Conservation (phyloP, 192 early-diverging fungal genomes). For the Polychytrium aggregatum region DNA sequence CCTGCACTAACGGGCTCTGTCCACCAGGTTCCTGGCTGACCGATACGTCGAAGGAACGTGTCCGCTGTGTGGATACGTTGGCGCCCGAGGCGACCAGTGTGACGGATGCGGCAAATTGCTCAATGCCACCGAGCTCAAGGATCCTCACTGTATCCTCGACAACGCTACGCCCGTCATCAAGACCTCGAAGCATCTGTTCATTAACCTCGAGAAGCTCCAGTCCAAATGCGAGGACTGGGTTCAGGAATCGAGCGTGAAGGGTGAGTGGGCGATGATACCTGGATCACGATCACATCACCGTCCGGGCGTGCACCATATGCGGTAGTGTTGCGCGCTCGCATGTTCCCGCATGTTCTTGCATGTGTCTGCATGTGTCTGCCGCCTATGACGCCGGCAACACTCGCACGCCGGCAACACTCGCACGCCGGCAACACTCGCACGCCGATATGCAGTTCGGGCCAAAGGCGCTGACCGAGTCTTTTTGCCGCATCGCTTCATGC, state of each 20-base stretch:
- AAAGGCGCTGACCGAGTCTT: too few relatives aligned
- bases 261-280: conserved; percentile 19
- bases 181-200: conserved; percentile 82
- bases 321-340: too few relatives aligned
- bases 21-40: conserved; percentile 80
- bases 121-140: conserved; percentile 83
- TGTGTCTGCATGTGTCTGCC: neutral
- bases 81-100: conserved; percentile 98
- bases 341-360: neutral
- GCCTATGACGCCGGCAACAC: too few relatives aligned
- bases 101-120: conserved; percentile 84
- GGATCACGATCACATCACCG: neutral
- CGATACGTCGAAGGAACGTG: conserved; percentile 96
- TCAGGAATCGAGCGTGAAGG: conserved; percentile 53
- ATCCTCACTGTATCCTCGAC: conserved; percentile 92
- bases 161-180: conserved; percentile 65
- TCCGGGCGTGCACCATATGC: neutral
- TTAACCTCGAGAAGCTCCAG: conserved; percentile 75
- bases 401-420: too few relatives aligned
- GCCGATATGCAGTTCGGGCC: too few relatives aligned
- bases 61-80: conserved; percentile 60
- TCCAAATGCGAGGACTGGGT: conserved; percentile 64
- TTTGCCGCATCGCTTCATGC: too few relatives aligned
- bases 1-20: too few relatives aligned
- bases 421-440: too few relatives aligned